These are phyloP conservation scores for Zoysia pacifica DNA, from an alignment of 176 grass and related monocot species.

Conservation along the genomic window DNA sequence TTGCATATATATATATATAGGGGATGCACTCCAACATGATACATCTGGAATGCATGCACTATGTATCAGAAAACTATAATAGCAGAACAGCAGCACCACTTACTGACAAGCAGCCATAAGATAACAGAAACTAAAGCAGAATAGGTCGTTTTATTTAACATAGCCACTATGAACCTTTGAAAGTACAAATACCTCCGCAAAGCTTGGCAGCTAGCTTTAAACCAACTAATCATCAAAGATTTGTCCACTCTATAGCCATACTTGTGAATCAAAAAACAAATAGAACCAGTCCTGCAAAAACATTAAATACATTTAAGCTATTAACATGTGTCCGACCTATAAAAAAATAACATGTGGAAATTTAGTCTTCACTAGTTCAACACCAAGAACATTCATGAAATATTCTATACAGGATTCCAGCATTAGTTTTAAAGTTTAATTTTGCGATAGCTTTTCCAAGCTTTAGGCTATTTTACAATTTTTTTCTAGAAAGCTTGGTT, in stretches of 20 bases:
- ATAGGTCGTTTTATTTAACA: conserved; percentile 18
- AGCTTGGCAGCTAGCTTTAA: conserved; percentile 57
- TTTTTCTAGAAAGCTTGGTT: conserved; percentile 13
- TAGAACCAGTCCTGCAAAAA: conserved; percentile 60
- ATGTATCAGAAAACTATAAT: conserved; percentile 9
- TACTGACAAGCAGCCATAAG: neutral
- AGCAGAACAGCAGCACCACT: conserved; percentile 17
- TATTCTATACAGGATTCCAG: neutral
- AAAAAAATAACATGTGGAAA: neutral
- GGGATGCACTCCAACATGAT: neutral
- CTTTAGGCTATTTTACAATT: too few relatives aligned
- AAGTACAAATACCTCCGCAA: conserved; percentile 69
- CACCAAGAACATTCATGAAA: neutral
- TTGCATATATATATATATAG: neutral
- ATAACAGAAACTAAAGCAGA: conserved; percentile 20
- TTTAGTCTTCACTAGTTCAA: neutral
- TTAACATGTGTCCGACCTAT: neutral
- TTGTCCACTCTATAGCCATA: conserved; percentile 73
- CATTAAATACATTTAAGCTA: conserved; percentile 4
- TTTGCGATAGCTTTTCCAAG: too few relatives aligned
- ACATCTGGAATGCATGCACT: neutral
- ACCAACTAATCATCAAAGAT: conserved; percentile 69
- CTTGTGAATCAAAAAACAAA: conserved; percentile 74
- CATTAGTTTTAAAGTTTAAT: neutral
- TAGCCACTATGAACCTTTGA: conserved; percentile 18